phyloP scores from a whole-genome alignment of 495 filamentous ascomycete species.

The Staphylotrichum tortipilum region DNA sequence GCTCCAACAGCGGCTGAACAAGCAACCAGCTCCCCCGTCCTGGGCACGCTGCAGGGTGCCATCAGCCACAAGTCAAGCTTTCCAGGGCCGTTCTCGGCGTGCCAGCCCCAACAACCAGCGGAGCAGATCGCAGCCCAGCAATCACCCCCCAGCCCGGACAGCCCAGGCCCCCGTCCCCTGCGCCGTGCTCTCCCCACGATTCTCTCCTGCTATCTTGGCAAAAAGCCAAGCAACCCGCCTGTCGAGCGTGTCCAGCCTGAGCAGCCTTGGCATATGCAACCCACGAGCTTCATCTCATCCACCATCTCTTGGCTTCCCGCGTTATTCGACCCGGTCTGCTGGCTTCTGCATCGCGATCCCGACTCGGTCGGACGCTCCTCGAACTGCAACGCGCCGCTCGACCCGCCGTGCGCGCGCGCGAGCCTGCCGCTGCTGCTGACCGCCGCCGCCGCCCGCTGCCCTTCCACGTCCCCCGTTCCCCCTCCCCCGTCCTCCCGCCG shows the following conservation, averaged over 20 bases:
- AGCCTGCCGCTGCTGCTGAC: not conserved
- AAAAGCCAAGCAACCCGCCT: conserved; percentile 27
- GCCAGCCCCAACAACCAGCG: too few relatives aligned
- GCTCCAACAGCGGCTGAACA: too few relatives aligned
- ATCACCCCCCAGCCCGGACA: not conserved
- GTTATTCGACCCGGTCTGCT: not conserved
- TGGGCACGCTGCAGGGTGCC: not conserved
- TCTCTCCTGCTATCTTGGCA: conserved; percentile 24
- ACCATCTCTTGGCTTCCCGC: conserved; percentile 24
- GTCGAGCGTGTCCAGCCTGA: conserved; percentile 14
- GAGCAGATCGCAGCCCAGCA: too few relatives aligned
- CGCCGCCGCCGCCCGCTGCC: not conserved
- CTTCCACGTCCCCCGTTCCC: too few relatives aligned
- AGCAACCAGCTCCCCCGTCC: too few relatives aligned
- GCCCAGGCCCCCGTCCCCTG: conserved; percentile 5
- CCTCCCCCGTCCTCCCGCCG: too few relatives aligned
- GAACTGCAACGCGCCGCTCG: not conserved
- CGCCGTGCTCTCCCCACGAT: conserved; percentile 10
- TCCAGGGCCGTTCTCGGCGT: conserved; percentile 8
- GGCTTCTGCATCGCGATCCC: not conserved
- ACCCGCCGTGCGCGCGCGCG: not conserved
- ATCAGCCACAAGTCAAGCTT: conserved; percentile 14
- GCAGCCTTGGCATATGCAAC: conserved; percentile 34
- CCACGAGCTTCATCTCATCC: conserved; percentile 21
- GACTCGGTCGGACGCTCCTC: conserved; percentile 4